Base-by-base conservation (phyloP, 208 protist species). In the Acanthamoeba sp. region DNA sequence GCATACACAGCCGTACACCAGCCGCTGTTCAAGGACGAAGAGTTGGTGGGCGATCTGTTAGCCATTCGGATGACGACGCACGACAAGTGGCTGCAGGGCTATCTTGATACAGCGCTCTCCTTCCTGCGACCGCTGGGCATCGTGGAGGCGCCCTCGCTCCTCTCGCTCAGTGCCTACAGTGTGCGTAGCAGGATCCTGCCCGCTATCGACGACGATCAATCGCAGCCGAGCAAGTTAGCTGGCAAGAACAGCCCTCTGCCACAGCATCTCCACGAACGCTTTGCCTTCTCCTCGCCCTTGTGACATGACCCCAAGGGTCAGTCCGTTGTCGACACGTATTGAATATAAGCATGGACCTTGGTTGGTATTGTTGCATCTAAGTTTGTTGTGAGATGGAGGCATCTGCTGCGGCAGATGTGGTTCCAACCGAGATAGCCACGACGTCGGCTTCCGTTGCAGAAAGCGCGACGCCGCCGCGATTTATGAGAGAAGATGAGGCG, bases 11-110 rank as follows among this genome's bases (percentile, higher is more conserved):
- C 24, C 24, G 62, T 71, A 24, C 62, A 71, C 62, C 22, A 24
- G 32, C n/a, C n/a, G 62, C 62, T 71, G 62, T 71, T 71, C 62
- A 71, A 71, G 62, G 24, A 24, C n/a, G 62, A 71, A 34, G 62
- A 71, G 62, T 24, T 71, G 24, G 22, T 71, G n/a, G 62, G 62
- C 62, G 62, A 71, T n/a, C 18, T 71, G n/a, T 20, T 71, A 24
- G 62, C 62, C 62, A 34, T 71, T 34, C 3, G n/a, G 12, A 36
- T n/a, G 62, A 34, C 62, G 3, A 71, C 62, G 27, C 12, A 24
- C 62, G 62, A 71, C 62, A 24, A 4, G 24, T 24, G 62, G 32
- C 24, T 71, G 62, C 62, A 24, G 62, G 32, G 3, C 62, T 71
- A 36, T 24, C 24, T 71, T 24, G 12, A 71, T 10, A 36, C 32